Evolutionary conservation across 805 yeast genomes (phyloP), one percentile per base, ranked within the genome.

Genomic region (Saturnispora quitensis): DNA sequence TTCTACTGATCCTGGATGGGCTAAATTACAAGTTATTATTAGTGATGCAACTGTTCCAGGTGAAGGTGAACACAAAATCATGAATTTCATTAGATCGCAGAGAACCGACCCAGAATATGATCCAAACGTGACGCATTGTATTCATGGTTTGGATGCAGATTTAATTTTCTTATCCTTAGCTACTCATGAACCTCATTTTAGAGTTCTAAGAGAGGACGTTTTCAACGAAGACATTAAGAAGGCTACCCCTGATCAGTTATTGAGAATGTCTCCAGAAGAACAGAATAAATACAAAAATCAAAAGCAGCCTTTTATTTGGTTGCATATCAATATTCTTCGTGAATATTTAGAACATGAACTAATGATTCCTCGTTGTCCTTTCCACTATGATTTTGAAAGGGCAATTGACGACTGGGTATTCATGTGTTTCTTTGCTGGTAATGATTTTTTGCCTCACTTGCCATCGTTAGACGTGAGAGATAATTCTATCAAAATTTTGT

Each of bases 401-500:
- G 97, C 98, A 2, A 84, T 93, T 55, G 99, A 93, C 65, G 99
- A 93, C 69, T 93, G 99, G 99, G 89, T 93, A 15, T 93, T 93
- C 59, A 85, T 93, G 90, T 91, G 98, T 76, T 93, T 93, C 73
- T 93, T 93, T 64, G 95, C 91, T 57, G 99, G 99, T 68, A 93
- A 93, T 65, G 99, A 93, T 80, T 93, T 93, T 75, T 72, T 93
- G 61, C 99, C 99, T 1, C 98, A 91, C 69, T 72, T 93, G 58
- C 98, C 99, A 4, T 82, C 95, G 31, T 75, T 93, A 51, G 97
- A 91, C 62, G 97, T 93, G 43, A 80, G 99, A 59, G 98, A 93
- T 67, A 87, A 88, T 62, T 90, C 97, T 59, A 86, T 93, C 61
- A 97, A 91, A 62, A 73, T 78, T 24, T 70, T 93, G 50, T 83